phyloP scores from a whole-genome alignment of 306 rosid genomes.

The Sophora flavescens region DNA sequence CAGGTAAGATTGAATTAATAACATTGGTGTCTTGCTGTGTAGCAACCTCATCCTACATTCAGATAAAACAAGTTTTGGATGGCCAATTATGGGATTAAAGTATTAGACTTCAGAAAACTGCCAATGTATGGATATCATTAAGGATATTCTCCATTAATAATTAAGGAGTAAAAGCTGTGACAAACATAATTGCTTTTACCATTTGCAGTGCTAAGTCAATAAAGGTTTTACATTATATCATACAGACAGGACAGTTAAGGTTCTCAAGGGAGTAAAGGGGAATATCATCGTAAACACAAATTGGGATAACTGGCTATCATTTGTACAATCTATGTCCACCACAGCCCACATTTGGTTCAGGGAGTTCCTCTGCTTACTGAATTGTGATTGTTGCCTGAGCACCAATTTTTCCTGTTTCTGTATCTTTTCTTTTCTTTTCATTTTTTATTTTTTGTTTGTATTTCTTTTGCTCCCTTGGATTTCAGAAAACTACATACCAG shows the following conservation, averaged over 20 bases:
- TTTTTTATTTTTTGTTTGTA: background rate
- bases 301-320: background rate
- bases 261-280: background rate
- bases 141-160: background rate
- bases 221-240: background rate
- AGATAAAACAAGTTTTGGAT: constrained; percentile 26
- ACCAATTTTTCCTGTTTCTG: background rate
- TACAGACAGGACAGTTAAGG: background rate
- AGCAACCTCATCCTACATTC: constrained; percentile 60
- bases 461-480: background rate
- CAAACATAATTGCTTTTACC: constrained; percentile 7
- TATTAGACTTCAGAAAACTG: constrained; percentile 3
- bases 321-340: background rate
- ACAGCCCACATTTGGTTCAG: background rate
- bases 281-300: background rate
- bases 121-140: background rate
- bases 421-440: no score
- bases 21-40: constrained; percentile 49
- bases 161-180: constrained; percentile 7
- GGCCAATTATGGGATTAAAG: constrained; percentile 1
- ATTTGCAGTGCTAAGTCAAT: background rate
- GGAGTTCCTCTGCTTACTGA: background rate
- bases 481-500: background rate
- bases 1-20: background rate
- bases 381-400: background rate